Evolutionary conservation across 139 green algal species (phyloP).

Genomic region (Auxenochlorella pyrenoidosa): DNA sequence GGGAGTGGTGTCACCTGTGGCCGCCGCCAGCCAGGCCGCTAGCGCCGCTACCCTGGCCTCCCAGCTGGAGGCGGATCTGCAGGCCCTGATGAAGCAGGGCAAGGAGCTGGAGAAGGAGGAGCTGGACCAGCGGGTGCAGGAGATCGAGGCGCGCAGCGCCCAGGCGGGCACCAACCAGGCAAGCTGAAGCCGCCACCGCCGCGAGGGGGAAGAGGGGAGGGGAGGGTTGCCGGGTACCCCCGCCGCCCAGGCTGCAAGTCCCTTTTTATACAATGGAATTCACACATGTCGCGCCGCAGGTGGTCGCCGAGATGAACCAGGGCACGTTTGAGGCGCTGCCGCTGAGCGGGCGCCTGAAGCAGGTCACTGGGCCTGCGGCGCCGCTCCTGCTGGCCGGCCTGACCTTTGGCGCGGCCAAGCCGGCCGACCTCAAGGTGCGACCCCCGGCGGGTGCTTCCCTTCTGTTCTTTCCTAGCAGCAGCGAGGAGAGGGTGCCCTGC

Average conservation of each 20-base stretch:
- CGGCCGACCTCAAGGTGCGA: constrained; percentile 5
- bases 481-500: too few species aligned
- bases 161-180: constrained; percentile 15
- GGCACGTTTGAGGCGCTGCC: neutral
- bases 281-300: too few species aligned
- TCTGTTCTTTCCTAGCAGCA: too few species aligned
- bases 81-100: neutral
- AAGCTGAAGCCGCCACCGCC: too few species aligned
- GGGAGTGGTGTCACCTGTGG: too few species aligned
- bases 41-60: neutral
- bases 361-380: neutral
- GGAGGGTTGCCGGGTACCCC: too few species aligned
- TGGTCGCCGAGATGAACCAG: neutral
- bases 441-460: too few species aligned
- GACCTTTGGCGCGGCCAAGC: neutral
- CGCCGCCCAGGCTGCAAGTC: too few species aligned
- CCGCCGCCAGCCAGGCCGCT: too few species aligned
- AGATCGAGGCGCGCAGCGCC: neutral
- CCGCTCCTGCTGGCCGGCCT: neutral
- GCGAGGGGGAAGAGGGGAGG: too few species aligned
- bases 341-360: constrained; percentile 17
- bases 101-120: constrained; percentile 13
- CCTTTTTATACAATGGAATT: too few species aligned
- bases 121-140: neutral
- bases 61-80: neutral